phyloP scores from a whole-genome alignment of 2,329 filamentous ascomycete species.

The Cylindrodendrum hubeiense region DNA sequence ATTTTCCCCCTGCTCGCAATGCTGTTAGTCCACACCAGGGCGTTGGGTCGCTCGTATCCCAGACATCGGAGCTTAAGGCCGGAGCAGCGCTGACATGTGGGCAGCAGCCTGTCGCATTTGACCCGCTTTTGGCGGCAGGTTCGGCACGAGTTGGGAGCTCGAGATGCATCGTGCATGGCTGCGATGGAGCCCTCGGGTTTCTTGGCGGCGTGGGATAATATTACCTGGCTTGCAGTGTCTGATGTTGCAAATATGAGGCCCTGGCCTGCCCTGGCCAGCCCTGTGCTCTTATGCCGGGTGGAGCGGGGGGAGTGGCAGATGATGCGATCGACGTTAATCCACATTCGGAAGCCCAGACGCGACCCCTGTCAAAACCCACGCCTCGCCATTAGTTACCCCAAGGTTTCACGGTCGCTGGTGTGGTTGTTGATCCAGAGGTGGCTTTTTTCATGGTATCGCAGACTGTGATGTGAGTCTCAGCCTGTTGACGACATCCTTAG shows the following conservation, averaged over 20 bases:
- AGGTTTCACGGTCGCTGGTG: too few species aligned
- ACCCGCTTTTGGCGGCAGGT: conserved; percentile 27
- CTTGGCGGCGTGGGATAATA: background rate
- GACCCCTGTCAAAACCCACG: conserved; percentile 19
- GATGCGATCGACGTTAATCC: conserved; percentile 21
- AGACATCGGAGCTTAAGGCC: conserved; percentile 17
- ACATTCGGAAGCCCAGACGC: conserved; percentile 23
- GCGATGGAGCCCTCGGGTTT: background rate
- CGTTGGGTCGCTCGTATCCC: conserved; percentile 21
- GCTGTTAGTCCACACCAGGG: conserved; percentile 23
- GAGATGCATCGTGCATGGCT: conserved; percentile 1
- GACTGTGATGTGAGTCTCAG: background rate
- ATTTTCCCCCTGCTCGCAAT: conserved; percentile 25
- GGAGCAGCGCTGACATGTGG: conserved; percentile 16
- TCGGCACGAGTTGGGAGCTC: conserved; percentile 24
- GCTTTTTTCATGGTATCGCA: background rate
- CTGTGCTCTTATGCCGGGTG: conserved; percentile 2
- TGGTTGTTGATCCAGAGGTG: too few species aligned
- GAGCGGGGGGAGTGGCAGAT: background rate
- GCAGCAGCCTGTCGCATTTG: conserved; percentile 23
- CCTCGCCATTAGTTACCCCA: background rate
- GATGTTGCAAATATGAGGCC: background rate
- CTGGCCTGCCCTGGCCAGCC: background rate
- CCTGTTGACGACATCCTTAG: conserved; percentile 25
- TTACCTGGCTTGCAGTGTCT: background rate